Conservation (phyloP, 768 basidiomycete species). For the Trametes punicea region DNA sequence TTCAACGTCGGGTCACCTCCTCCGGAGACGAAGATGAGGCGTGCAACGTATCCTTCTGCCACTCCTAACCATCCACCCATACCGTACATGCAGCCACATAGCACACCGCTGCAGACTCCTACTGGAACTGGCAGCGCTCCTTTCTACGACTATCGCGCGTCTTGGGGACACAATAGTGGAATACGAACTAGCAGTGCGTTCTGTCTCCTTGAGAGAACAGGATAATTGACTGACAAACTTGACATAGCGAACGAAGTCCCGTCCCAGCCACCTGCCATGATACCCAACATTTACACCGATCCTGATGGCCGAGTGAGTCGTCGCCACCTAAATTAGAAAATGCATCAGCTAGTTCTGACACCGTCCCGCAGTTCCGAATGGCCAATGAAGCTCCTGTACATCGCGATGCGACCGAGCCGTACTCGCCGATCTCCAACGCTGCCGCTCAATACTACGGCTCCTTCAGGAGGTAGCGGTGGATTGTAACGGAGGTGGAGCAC, state of each 20-base stretch:
- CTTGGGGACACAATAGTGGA: neutral
- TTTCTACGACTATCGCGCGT: neutral
- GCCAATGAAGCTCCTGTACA: neutral
- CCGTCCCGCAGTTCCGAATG: neutral
- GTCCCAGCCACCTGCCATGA: neutral
- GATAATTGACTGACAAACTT: neutral
- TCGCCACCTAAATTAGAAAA: too few species aligned
- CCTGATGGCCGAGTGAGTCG: conserved; percentile 4
- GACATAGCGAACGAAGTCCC: neutral
- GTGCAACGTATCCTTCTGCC: conserved; percentile 16
- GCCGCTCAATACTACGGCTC: conserved; percentile 2
- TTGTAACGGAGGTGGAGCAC: too few species aligned
- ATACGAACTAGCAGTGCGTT: neutral
- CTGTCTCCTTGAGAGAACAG: neutral
- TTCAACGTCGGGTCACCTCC: neutral
- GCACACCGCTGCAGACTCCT: neutral
- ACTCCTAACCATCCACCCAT: neutral
- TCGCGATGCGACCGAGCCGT: neutral
- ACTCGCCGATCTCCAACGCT: neutral
- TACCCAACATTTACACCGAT: conserved; percentile 8
- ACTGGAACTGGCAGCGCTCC: neutral
- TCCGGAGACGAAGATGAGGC: conserved; percentile 3
- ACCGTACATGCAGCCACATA: neutral
- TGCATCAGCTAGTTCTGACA: neutral
- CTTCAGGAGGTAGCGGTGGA: neutral